Conservation (phyloP, 2,329 filamentous ascomycete species). For the Rhexocercosporidium sp. region DNA sequence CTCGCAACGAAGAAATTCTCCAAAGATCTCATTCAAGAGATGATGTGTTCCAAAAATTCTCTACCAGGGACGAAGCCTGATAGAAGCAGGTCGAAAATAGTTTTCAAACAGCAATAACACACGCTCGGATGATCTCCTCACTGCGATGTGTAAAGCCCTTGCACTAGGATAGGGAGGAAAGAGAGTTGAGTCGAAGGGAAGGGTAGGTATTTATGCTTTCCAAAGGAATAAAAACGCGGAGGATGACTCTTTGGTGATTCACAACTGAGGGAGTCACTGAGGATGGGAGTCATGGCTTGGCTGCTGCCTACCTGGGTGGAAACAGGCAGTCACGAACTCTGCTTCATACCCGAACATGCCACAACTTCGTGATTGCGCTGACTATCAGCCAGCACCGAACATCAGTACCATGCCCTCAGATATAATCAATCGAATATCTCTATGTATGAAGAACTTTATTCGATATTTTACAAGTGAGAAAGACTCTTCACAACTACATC, state of each 20-base stretch:
- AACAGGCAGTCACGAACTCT: neutral
- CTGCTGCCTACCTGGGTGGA: neutral
- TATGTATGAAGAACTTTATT: too few species aligned
- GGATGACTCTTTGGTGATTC: neutral
- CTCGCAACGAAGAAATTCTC: neutral
- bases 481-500: too few species aligned
- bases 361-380: too few species aligned
- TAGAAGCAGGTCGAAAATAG: constrained; percentile 8
- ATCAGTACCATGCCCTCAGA: too few species aligned
- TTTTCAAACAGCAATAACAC: constrained; percentile 12
- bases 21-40: neutral
- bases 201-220: neutral
- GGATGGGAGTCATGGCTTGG: neutral
- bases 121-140: constrained; percentile 9
- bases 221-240: neutral
- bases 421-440: too few species aligned
- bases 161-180: constrained; percentile 9
- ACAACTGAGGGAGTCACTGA: neutral
- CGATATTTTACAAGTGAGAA: too few species aligned
- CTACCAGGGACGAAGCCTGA: neutral
- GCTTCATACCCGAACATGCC: too few species aligned
- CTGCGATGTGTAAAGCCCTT: constrained; percentile 10
- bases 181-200: neutral
- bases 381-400: too few species aligned
- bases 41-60: constrained; percentile 3